phyloP scores from a whole-genome alignment of 345 rosid species.

The Arabis hirsuta region DNA sequence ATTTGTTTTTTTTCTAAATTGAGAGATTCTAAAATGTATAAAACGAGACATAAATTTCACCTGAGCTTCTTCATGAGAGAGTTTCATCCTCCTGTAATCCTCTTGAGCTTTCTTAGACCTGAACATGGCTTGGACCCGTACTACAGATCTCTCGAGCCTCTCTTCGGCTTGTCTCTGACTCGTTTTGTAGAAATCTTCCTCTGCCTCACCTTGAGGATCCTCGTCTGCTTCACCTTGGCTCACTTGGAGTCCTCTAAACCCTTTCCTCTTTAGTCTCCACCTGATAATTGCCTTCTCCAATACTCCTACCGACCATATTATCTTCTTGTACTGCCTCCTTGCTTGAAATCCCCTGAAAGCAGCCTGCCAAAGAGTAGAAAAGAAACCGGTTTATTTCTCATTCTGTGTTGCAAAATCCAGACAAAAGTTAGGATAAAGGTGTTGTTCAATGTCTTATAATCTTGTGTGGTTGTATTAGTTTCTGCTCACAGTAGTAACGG shows the following conservation, averaged over 20 bases:
- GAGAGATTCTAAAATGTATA: neutral
- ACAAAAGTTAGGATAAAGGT: neutral
- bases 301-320: slow-evolving; percentile 92
- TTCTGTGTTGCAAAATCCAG: slow-evolving; percentile 10
- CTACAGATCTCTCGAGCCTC: slow-evolving; percentile 83
- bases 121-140: slow-evolving; percentile 90
- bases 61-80: slow-evolving; percentile 64
- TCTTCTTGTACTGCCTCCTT: slow-evolving; percentile 76
- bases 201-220: slow-evolving; percentile 51
- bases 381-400: neutral
- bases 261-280: slow-evolving; percentile 89
- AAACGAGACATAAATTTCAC: slow-evolving; percentile 42
- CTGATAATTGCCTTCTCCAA: slow-evolving; percentile 87
- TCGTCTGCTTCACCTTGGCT: slow-evolving; percentile 55
- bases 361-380: slow-evolving; percentile 55
- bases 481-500: too few relatives aligned
- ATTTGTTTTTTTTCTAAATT: neutral
- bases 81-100: slow-evolving; percentile 86
- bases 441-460: too few relatives aligned
- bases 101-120: slow-evolving; percentile 94
- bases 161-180: slow-evolving; percentile 91
- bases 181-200: slow-evolving; percentile 74
- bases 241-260: slow-evolving; percentile 80
- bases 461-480: too few relatives aligned
- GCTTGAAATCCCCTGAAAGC: slow-evolving; percentile 85